Conservation (phyloP, 352 stramenopile genomes). For the Plasmopara viticola region DNA sequence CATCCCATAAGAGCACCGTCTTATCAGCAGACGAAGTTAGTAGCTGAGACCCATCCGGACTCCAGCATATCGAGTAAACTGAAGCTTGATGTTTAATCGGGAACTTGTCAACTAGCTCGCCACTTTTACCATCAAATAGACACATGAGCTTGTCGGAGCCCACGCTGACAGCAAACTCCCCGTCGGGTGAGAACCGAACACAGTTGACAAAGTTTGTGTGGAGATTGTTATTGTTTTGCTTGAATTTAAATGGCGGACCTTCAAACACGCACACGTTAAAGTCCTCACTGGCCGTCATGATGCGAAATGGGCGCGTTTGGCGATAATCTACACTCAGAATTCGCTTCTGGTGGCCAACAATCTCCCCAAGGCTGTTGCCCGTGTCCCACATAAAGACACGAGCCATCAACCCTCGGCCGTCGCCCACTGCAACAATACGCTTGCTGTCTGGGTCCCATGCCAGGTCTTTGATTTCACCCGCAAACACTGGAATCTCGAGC, state of each 20-base stretch:
- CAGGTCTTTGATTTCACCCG: slow-evolving; percentile 92
- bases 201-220: slow-evolving; percentile 96
- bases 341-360: slow-evolving; percentile 91
- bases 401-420: slow-evolving; percentile 71
- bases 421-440: slow-evolving; percentile 86
- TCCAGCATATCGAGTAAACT: slow-evolving; percentile 95
- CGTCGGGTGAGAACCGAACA: slow-evolving; percentile 91
- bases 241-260: slow-evolving; percentile 95
- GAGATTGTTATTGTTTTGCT: slow-evolving; percentile 88
- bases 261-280: slow-evolving; percentile 93
- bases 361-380: slow-evolving; percentile 92
- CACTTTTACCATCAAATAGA: slow-evolving; percentile 92
- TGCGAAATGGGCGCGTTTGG: slow-evolving; percentile 89
- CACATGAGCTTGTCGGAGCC: slow-evolving; percentile 93
- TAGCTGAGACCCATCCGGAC: slow-evolving; percentile 83
- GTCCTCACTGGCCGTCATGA: slow-evolving; percentile 94
- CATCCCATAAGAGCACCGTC: slow-evolving; percentile 90
- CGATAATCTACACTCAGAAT: slow-evolving; percentile 91
- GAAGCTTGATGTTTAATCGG: slow-evolving; percentile 81
- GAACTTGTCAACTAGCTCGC: slow-evolving; percentile 80
- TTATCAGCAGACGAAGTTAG: slow-evolving; percentile 96
- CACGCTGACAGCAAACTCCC: slow-evolving; percentile 86
- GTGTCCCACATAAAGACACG: slow-evolving; percentile 96
- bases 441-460: slow-evolving; percentile 95
- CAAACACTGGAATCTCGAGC: slow-evolving; percentile 87